Percentiles rank a stretch among this genome's conserved stretches.
Conservation (phyloP, 176 grass and related monocot species). For the Aechmea fasciata region DNA sequence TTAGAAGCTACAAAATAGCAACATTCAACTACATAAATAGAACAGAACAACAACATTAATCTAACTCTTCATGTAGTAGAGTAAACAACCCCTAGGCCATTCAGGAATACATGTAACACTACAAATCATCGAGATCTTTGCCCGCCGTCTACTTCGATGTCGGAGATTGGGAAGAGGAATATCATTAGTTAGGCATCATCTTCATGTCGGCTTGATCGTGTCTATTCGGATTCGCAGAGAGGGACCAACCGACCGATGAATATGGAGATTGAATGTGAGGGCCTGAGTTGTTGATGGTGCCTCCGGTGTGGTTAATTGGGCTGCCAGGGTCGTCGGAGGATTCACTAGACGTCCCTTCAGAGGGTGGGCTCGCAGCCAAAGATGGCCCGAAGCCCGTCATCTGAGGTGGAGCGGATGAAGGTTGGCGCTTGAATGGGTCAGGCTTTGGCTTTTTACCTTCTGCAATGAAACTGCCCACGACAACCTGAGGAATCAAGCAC, state of each 20-base stretch:
- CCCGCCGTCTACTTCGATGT: neutral
- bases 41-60: neutral
- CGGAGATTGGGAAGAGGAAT: neutral
- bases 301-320: conserved; percentile 47
- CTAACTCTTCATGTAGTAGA: neutral
- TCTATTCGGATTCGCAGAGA: conserved; percentile 55
- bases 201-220: conserved; percentile 71
- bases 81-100: neutral
- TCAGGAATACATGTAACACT: neutral
- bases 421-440: conserved; percentile 58
- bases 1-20: neutral
- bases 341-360: conserved; percentile 62
- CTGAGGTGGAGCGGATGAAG: conserved; percentile 48
- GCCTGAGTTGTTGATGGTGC: conserved; percentile 44
- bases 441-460: conserved; percentile 78
- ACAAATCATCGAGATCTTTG: neutral
- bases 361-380: conserved; percentile 47
- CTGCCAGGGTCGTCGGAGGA: conserved; percentile 66
- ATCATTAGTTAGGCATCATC: conserved; percentile 63
- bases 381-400: conserved; percentile 44
- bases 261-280: conserved; percentile 59
- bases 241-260: conserved; percentile 48
- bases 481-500: conserved; percentile 42
- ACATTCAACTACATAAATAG: neutral
- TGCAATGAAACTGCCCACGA: conserved; percentile 85